phyloP scores from a whole-genome alignment of 352 stramenopile genomes.

The Phytopythium vexans region DNA sequence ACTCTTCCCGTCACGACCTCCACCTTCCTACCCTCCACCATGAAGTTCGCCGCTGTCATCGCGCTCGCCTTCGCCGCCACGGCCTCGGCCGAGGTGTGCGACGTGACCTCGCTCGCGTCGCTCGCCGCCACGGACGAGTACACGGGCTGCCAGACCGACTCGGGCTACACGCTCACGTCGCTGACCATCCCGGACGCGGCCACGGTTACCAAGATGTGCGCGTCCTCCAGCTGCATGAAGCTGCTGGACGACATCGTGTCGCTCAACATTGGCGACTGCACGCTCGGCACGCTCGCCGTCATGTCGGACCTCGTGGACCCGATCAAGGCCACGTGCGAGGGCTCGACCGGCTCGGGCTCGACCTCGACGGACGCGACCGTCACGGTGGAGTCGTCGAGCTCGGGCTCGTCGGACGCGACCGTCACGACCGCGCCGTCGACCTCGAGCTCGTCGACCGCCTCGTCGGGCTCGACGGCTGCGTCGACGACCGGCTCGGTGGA shows the following conservation, averaged over 20 bases:
- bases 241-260: conserved; percentile 20
- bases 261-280: conserved; percentile 26
- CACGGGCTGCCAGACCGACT: conserved; percentile 21
- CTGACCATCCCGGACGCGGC: conserved; percentile 20
- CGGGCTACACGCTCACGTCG: conserved; percentile 29
- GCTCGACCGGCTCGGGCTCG: conserved; percentile 8
- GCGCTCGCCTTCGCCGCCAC: conserved; percentile 14
- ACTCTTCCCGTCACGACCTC: conserved; percentile 16
- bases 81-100: conserved; percentile 20
- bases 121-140: conserved; percentile 17
- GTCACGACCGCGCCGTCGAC: conserved; percentile 5
- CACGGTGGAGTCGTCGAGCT: conserved; percentile 10
- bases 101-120: conserved; percentile 20
- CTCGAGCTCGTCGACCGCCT: conserved; percentile 9
- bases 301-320: conserved; percentile 31
- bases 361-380: conserved; percentile 3
- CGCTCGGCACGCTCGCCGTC: conserved; percentile 22
- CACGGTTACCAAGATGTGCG: conserved; percentile 27
- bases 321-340: conserved; percentile 14
- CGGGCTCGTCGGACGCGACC: conserved; percentile 4
- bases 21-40: conserved; percentile 8
- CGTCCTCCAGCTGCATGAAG: conserved; percentile 22
- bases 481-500: conserved; percentile 4
- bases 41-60: conserved; percentile 23
- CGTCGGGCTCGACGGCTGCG: conserved; percentile 9